Base-by-base conservation (phyloP, 495 filamentous ascomycete genomes). In the Hyaloscypha finlandica region DNA sequence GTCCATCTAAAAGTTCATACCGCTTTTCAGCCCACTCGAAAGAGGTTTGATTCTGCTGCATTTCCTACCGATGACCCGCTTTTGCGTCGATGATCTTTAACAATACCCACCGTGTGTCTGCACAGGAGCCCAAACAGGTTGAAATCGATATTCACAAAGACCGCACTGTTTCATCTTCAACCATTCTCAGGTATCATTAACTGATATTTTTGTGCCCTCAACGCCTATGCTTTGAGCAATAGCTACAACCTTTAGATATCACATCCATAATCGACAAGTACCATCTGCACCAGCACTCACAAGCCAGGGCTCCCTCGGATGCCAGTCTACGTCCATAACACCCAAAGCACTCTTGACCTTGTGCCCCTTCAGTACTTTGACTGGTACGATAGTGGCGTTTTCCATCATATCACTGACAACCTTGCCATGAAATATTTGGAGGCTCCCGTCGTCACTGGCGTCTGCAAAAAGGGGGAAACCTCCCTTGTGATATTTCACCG, bases 341-440 rank as follows among this genome's bases (percentile, higher is more conserved):
- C 95, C 95, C 59, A 99, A 81, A 70, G 89, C 90, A 71, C 80
- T 85, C 73, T 84, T 87, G 2, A 94, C 88, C 79, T 88, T 89
- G 80, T 99, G 95, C 4, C 95, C 95, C 77, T 86, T 89, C 66
- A 99, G 84, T 70, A 96, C 90, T 85, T 97, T 98, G 69, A 98
- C 84, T 19, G 96, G 95, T 54, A 98, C 95, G 72, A 99, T 96
- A 51, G 88, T 92, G 29, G 95, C 92, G 77, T 97, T 97, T 82
- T 96, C 93, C 83, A 98, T 89, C 80, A 96, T 81, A 75, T 98
- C 95, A 65, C 87, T 90, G 37, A 94, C 92, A 37, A 98, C 94
- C 77, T 91, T 95, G 62, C 93, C 95, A 77, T 99, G 95, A 83
- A 97, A 97, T 39, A 99, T 90, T 80, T 98, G 96, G 66, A 98